These are phyloP conservation scores for Zymoseptoria pseudotritici DNA, from an alignment of 2,329 filamentous ascomycete genomes.

Conservation along the genomic window DNA sequence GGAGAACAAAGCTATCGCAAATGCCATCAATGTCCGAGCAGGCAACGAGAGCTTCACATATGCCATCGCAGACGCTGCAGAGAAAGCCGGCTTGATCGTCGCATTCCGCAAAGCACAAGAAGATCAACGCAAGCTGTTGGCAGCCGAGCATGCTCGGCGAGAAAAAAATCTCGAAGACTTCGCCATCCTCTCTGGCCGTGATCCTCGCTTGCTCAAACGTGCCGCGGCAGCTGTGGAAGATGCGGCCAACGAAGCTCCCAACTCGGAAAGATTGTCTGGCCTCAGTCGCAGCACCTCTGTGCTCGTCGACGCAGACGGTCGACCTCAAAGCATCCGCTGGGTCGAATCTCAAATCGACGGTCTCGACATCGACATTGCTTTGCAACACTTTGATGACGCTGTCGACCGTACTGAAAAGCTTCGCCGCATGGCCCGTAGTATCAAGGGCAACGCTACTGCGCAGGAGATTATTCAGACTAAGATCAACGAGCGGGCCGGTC, in stretches of 20 bases:
- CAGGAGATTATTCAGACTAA: slow-evolving; percentile 91
- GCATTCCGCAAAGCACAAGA: slow-evolving; percentile 91
- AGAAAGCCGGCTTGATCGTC: slow-evolving; percentile 74
- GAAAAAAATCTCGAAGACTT: slow-evolving; percentile 50
- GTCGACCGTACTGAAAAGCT: slow-evolving; percentile 80
- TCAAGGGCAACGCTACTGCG: slow-evolving; percentile 79
- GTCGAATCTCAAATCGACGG: slow-evolving; percentile 93
- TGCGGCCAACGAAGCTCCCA: slow-evolving; percentile 30
- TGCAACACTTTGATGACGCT: slow-evolving; percentile 80
- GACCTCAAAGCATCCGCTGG: slow-evolving; percentile 92
- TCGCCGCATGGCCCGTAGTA: slow-evolving; percentile 65
- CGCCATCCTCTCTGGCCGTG: slow-evolving; percentile 25
- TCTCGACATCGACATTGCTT: slow-evolving; percentile 88
- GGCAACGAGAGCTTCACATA: slow-evolving; percentile 92
- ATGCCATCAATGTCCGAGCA: slow-evolving; percentile 84
- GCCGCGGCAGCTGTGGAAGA: slow-evolving; percentile 27
- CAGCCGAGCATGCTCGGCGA: slow-evolving; percentile 79
- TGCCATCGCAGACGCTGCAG: slow-evolving; percentile 63
- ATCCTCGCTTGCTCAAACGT: slow-evolving; percentile 53
- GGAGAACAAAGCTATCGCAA: slow-evolving; percentile 52
- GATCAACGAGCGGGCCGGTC: slow-evolving; percentile 75
- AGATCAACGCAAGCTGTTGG: slow-evolving; percentile 75
- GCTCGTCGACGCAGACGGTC: slow-evolving; percentile 91
- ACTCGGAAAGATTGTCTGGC: slow-evolving; percentile 12
- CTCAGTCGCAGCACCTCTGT: slow-evolving; percentile 41